Evolutionary conservation across 2,329 filamentous ascomycete species (phyloP).

Genomic region (Pezicula neosporulosa): DNA sequence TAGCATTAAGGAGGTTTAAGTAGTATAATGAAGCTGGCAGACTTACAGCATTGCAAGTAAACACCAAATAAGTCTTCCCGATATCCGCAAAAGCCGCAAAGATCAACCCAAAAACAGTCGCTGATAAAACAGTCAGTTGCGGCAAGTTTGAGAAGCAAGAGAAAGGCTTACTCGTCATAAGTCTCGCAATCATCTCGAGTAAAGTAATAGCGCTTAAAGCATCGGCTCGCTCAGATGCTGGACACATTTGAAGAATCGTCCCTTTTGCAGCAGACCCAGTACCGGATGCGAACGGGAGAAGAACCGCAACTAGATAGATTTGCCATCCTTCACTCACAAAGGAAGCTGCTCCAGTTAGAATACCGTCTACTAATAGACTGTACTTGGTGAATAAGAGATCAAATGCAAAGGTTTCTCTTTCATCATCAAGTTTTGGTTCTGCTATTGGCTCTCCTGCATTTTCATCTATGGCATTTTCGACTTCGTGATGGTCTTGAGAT

Average conservation of each 20-base stretch:
- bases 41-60: constrained; percentile 62
- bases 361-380: constrained; percentile 61
- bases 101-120: constrained; percentile 62
- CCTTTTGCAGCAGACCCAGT: constrained; percentile 68
- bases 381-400: constrained; percentile 66
- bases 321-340: constrained; percentile 64
- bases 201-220: constrained; percentile 67
- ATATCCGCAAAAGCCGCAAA: constrained; percentile 60
- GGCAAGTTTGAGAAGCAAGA: background rate
- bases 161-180: constrained; percentile 40
- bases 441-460: constrained; percentile 12
- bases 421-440: constrained; percentile 7
- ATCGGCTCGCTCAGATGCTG: constrained; percentile 57
- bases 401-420: constrained; percentile 46
- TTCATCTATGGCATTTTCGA: constrained; percentile 5
- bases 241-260: constrained; percentile 67
- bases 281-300: constrained; percentile 66
- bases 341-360: constrained; percentile 58
- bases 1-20: background rate
- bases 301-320: constrained; percentile 60
- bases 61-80: constrained; percentile 59
- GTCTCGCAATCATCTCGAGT: constrained; percentile 64
- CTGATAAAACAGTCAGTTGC: constrained; percentile 27
- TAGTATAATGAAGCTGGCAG: background rate
- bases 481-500: constrained; percentile 31